phyloP scores from a whole-genome alignment of 768 basidiomycete species.

The Baorangia bicolor region DNA sequence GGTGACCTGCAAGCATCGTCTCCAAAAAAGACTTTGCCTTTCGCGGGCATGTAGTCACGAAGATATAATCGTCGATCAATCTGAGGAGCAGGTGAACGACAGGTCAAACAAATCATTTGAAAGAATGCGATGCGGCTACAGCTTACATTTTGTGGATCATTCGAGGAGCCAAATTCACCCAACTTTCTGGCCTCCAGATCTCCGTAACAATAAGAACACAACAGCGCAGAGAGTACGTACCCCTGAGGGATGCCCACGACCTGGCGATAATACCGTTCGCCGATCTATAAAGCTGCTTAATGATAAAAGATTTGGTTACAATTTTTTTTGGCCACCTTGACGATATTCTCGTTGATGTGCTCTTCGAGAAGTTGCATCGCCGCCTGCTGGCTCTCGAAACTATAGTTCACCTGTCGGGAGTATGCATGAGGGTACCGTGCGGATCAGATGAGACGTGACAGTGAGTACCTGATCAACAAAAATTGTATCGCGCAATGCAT shows the following conservation, averaged over 20 bases:
- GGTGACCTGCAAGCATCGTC: slow-evolving; percentile 81
- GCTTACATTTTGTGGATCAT: slow-evolving; percentile 63
- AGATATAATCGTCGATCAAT: slow-evolving; percentile 93
- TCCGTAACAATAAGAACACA: slow-evolving; percentile 95
- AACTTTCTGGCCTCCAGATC: slow-evolving; percentile 69
- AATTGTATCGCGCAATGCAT: slow-evolving; percentile 66
- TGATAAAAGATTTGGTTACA: background rate
- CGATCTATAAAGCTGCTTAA: slow-evolving; percentile 54
- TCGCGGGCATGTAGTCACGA: slow-evolving; percentile 64
- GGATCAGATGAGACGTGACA: background rate
- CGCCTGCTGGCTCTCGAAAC: slow-evolving; percentile 48
- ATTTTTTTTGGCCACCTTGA: slow-evolving; percentile 55
- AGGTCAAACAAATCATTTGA: background rate
- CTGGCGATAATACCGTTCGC: slow-evolving; percentile 78
- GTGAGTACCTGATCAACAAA: slow-evolving; percentile 77
- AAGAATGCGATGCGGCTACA: background rate
- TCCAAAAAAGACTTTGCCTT: slow-evolving; percentile 70
- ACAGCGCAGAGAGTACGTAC: slow-evolving; percentile 88
- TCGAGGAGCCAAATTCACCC: slow-evolving; percentile 44
- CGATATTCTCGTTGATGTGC: slow-evolving; percentile 90
- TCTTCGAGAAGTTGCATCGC: slow-evolving; percentile 78
- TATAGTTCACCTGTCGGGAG: slow-evolving; percentile 49
- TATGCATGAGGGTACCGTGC: background rate
- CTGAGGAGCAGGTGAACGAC: slow-evolving; percentile 66
- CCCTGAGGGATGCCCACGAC: slow-evolving; percentile 97